A percentile compares a stretch with the other conserved stretches of the same genome.
phyloP scores from a whole-genome alignment of 148 eudicot genomes.

The Cornus florida region DNA sequence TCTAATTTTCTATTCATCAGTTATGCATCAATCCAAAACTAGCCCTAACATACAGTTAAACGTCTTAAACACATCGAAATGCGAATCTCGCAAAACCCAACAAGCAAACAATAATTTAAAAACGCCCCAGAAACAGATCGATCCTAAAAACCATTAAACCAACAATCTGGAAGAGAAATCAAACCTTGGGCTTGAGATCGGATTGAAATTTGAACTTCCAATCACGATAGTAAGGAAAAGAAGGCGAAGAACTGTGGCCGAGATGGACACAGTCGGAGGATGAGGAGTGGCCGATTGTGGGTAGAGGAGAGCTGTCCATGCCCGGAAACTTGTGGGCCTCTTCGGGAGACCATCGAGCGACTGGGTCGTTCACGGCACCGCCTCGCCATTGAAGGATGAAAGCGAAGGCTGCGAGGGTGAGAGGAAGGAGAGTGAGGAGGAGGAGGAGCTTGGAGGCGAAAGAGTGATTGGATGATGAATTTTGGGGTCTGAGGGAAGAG shows the following conservation, averaged over 20 bases:
- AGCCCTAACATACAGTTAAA: background rate
- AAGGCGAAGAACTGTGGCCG: constrained; percentile 40
- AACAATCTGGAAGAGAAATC: background rate
- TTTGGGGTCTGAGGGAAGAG: constrained; percentile 38
- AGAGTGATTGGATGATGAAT: constrained; percentile 40
- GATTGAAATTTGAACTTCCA: constrained; percentile 60
- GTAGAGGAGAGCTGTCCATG: constrained; percentile 64
- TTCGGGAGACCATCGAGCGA: constrained; percentile 70
- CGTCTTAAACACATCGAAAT: background rate
- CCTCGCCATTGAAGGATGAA: constrained; percentile 93
- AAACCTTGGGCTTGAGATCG: constrained; percentile 87
- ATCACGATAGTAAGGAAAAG: constrained; percentile 70
- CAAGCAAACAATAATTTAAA: constrained; percentile 6
- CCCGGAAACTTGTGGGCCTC: constrained; percentile 65
- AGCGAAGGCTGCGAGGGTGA: constrained; percentile 80
- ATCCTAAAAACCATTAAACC: constrained; percentile 1
- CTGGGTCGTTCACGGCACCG: constrained; percentile 76
- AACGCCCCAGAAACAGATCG: constrained; percentile 25
- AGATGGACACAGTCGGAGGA: constrained; percentile 54
- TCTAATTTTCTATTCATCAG: too few species aligned
- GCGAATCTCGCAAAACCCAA: constrained; percentile 23
- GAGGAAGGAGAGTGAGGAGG: constrained; percentile 70
- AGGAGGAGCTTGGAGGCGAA: constrained; percentile 68
- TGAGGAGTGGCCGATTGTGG: constrained; percentile 31
- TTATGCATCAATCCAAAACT: background rate